Evolutionary conservation across 179 eudicot genomes (phyloP).

Genomic region (Heliamphora pulchella): DNA sequence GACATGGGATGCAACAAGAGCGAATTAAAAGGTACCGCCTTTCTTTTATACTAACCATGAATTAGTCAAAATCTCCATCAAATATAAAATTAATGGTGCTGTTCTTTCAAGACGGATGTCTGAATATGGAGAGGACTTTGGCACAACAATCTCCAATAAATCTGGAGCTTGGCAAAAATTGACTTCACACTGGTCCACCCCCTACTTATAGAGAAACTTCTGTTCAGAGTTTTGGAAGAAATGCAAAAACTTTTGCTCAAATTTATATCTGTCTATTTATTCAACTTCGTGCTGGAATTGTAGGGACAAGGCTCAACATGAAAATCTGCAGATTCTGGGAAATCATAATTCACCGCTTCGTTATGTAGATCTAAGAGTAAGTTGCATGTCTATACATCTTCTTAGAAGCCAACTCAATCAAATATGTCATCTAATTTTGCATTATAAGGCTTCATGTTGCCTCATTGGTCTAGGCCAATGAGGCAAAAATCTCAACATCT

Average conservation of each 20-base stretch:
- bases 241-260: neutral
- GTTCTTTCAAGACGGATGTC: neutral
- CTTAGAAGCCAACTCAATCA: neutral
- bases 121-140: neutral
- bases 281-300: slow-evolving; percentile 18
- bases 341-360: slow-evolving; percentile 55
- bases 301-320: slow-evolving; percentile 65
- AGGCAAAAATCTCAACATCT: neutral
- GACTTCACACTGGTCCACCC: too few species aligned
- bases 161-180: neutral
- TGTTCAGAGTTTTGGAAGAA: neutral
- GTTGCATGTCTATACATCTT: slow-evolving; percentile 19
- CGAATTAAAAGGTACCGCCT: slow-evolving; percentile 16
- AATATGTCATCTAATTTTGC: slow-evolving; percentile 2
- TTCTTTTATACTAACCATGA: neutral
- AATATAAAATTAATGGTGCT: neutral
- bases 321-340: slow-evolving; percentile 43
- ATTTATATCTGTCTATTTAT: neutral
- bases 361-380: slow-evolving; percentile 63
- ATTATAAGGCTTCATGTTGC: neutral
- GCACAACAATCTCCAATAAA: neutral
- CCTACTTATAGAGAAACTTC: neutral
- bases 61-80: neutral
- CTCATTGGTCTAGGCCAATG: slow-evolving; percentile 2
- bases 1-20: slow-evolving; percentile 40